Evolutionary conservation across 1,284 basidiomycete genomes (phyloP).

Genomic region (Inonotus obliquus): DNA sequence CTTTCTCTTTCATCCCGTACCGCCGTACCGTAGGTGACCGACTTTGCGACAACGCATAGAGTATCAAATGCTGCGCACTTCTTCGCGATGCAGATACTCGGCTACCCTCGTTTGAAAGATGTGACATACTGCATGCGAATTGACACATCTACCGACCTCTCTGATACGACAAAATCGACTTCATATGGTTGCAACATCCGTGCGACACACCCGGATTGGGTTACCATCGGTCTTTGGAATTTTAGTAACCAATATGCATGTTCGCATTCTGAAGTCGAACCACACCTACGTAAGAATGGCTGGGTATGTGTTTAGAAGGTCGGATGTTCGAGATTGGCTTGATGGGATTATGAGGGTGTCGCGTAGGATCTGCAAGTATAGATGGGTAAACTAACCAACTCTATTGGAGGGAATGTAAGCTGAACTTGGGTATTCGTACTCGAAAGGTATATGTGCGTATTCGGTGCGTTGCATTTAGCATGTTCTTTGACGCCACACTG

Average conservation of each 20-base stretch:
- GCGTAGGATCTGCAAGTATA: slow-evolving; percentile 18
- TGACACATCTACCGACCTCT: slow-evolving; percentile 20
- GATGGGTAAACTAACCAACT: slow-evolving; percentile 7
- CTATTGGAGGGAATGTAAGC: background rate
- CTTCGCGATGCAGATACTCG: slow-evolving; percentile 19
- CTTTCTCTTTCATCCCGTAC: too few species aligned
- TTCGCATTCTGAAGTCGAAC: background rate
- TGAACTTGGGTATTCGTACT: background rate
- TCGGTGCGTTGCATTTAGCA: slow-evolving; percentile 15
- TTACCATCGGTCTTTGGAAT: slow-evolving; percentile 14
- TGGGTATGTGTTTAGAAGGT: slow-evolving; percentile 13
- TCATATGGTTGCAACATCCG: slow-evolving; percentile 9
- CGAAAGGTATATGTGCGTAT: slow-evolving; percentile 17
- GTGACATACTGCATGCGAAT: slow-evolving; percentile 21
- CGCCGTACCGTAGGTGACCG: too few species aligned
- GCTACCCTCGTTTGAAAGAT: slow-evolving; percentile 17
- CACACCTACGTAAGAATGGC: slow-evolving; percentile 5
- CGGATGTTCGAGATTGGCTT: slow-evolving; percentile 18
- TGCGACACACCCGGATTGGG: slow-evolving; percentile 15
- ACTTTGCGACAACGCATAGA: too few species aligned
- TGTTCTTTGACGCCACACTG: slow-evolving; percentile 17
- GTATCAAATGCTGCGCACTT: too few species aligned
- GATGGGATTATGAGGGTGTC: slow-evolving; percentile 17
- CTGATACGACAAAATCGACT: slow-evolving; percentile 14
- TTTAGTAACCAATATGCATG: slow-evolving; percentile 12